These are phyloP conservation scores for Eimeria necatrix DNA, from an alignment of 169 alveolate species.

Conservation along the genomic window DNA sequence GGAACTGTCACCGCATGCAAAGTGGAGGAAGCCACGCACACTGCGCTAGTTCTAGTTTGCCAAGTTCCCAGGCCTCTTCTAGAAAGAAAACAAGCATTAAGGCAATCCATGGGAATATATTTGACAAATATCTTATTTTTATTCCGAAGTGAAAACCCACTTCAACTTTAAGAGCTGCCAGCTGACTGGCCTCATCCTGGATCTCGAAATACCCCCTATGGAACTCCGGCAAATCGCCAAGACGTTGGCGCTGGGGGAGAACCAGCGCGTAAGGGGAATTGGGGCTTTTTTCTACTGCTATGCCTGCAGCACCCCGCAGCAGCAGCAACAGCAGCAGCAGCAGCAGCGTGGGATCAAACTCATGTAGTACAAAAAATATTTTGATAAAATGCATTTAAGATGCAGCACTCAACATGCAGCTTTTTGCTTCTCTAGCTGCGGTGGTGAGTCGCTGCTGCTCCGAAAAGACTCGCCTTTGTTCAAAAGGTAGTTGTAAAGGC, in stretches of 20 bases:
- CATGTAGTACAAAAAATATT: background rate
- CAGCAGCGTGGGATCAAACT: background rate
- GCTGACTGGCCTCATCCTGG: conserved; percentile 95
- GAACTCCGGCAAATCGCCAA: conserved; percentile 92
- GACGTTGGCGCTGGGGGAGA: conserved; percentile 86
- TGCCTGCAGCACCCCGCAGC: conserved; percentile 81
- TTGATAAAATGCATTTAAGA: too few species aligned
- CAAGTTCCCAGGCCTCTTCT: too few species aligned
- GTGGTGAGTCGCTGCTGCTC: too few species aligned
- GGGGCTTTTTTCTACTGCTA: conserved; percentile 90
- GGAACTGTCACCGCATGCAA: too few species aligned
- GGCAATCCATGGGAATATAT: too few species aligned
- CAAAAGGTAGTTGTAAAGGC: conserved; percentile 86
- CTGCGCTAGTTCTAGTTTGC: too few species aligned
- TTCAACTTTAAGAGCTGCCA: conserved; percentile 87
- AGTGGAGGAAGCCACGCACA: too few species aligned
- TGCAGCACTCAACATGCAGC: too few species aligned
- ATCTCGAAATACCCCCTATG: conserved; percentile 94
- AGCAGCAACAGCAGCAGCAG: background rate
- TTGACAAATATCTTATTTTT: too few species aligned
- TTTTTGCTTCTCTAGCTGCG: too few species aligned
- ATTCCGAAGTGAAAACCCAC: background rate
- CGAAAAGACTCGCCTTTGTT: conserved; percentile 81
- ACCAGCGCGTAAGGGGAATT: conserved; percentile 93
- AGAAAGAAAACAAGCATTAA: too few species aligned